Evolutionary conservation across 345 rosid genomes (phyloP).

Genomic region (Gossypium longicalyx): DNA sequence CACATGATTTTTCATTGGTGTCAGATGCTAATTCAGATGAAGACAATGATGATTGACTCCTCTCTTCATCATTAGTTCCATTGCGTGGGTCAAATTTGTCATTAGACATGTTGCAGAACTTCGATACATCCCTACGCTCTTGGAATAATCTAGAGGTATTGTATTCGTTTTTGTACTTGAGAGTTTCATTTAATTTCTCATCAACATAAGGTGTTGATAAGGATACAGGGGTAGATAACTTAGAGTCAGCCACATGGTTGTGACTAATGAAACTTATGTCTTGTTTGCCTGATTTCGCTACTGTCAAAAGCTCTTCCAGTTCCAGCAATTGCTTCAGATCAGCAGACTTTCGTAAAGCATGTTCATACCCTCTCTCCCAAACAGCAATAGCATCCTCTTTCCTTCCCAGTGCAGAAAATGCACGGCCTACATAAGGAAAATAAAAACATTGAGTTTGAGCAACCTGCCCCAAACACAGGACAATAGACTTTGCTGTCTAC

Average conservation of each 20-base stretch:
- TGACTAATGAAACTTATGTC: conserved; percentile 32
- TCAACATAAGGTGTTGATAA: conserved; percentile 23
- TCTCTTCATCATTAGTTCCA: conserved; percentile 22
- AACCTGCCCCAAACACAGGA: conserved; percentile 2
- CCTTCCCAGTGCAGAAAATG: conserved; percentile 74
- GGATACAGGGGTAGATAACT: conserved; percentile 19
- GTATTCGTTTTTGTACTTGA: conserved; percentile 22
- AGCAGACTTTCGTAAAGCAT: conserved; percentile 59
- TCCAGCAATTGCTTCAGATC: conserved; percentile 90
- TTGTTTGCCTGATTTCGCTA: conserved; percentile 52
- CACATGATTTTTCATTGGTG: conserved; percentile 36
- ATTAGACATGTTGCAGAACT: conserved; percentile 14
- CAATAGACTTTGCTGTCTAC: neutral
- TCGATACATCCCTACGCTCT: conserved; percentile 21
- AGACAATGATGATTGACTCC: conserved; percentile 25
- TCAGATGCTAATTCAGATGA: conserved; percentile 34
- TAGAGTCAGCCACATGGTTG: conserved; percentile 25
- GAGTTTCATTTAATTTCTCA: conserved; percentile 30
- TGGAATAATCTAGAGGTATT: conserved; percentile 21
- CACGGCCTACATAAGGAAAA: conserved; percentile 51
- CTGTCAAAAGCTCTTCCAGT: conserved; percentile 65
- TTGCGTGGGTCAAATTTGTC: conserved; percentile 13
- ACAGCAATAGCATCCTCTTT: conserved; percentile 66
- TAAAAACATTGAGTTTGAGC: conserved; percentile 23
- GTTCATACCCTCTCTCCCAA: conserved; percentile 73